A percentile compares a stretch with the other conserved stretches of the same genome.
Conservation (phyloP, 164 flowering plant species). For the Malania oleifera region DNA sequence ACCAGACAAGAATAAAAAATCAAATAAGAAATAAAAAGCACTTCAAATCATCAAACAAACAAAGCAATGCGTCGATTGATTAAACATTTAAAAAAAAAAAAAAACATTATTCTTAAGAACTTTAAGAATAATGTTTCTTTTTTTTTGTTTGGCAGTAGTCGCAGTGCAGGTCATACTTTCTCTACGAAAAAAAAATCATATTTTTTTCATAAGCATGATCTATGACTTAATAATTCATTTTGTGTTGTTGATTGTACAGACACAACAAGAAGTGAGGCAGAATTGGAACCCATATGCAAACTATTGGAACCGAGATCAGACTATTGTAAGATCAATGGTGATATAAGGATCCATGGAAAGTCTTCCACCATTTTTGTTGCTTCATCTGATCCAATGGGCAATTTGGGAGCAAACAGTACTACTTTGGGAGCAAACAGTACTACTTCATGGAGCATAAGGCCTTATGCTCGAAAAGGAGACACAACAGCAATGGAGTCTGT, state of each 20-base stretch:
- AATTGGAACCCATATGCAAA: conserved; percentile 27
- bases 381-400: conserved; percentile 10
- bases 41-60: too few species aligned
- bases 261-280: background rate
- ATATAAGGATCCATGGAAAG: conserved; percentile 48
- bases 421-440: conserved; percentile 14
- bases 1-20: too few species aligned
- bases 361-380: conserved; percentile 40
- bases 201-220: too few species aligned
- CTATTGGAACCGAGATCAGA: conserved; percentile 29
- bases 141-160: too few species aligned
- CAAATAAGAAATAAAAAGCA: too few species aligned
- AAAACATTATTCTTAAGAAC: too few species aligned
- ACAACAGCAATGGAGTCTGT: conserved; percentile 31
- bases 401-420: conserved; percentile 12
- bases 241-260: conserved; percentile 10
- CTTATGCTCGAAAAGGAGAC: conserved; percentile 62
- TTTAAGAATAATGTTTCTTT: too few species aligned
- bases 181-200: too few species aligned
- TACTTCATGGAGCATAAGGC: conserved; percentile 51
- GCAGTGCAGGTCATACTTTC: too few species aligned
- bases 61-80: too few species aligned
- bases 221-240: background rate
- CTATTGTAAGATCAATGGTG: conserved; percentile 45
- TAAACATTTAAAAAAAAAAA: too few species aligned